These are phyloP conservation scores for Chytriomyces sp. DNA, from an alignment of 192 early-diverging fungal genomes.

Conservation along the genomic window DNA sequence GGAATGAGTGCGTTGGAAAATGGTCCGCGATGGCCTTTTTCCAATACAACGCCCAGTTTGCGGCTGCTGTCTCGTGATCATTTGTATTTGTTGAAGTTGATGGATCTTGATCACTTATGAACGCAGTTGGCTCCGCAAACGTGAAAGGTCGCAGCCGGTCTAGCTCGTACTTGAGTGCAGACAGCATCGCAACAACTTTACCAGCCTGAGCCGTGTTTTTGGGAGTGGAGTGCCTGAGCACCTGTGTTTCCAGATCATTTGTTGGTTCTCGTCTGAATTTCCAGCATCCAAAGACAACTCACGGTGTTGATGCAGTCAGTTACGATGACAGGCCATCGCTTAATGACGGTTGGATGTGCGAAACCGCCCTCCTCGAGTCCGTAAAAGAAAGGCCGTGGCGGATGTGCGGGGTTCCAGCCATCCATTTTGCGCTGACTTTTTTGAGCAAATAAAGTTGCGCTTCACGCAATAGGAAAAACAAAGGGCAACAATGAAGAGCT, in stretches of 20 bases:
- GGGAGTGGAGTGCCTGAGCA: background rate
- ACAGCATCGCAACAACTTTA: slow-evolving; percentile 2
- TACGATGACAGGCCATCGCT: slow-evolving; percentile 27
- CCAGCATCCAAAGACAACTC: background rate
- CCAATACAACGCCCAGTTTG: slow-evolving; percentile 9
- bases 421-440: too few species aligned
- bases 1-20: slow-evolving; percentile 23
- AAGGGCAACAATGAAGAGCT: slow-evolving; percentile 8
- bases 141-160: background rate
- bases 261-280: background rate
- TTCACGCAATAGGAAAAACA: too few species aligned
- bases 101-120: background rate
- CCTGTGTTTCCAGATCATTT: background rate
- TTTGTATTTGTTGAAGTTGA: too few species aligned
- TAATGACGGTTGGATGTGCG: slow-evolving; percentile 22
- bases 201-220: background rate
- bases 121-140: background rate
- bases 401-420: background rate
- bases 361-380: slow-evolving; percentile 16
- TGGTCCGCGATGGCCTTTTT: slow-evolving; percentile 16
- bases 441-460: too few species aligned
- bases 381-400: slow-evolving; percentile 14
- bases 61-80: background rate
- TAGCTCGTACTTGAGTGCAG: slow-evolving; percentile 29
- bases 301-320: slow-evolving; percentile 22